Evolutionary conservation across 768 basidiomycete genomes (phyloP).

Genomic region (Mycena rosella): DNA sequence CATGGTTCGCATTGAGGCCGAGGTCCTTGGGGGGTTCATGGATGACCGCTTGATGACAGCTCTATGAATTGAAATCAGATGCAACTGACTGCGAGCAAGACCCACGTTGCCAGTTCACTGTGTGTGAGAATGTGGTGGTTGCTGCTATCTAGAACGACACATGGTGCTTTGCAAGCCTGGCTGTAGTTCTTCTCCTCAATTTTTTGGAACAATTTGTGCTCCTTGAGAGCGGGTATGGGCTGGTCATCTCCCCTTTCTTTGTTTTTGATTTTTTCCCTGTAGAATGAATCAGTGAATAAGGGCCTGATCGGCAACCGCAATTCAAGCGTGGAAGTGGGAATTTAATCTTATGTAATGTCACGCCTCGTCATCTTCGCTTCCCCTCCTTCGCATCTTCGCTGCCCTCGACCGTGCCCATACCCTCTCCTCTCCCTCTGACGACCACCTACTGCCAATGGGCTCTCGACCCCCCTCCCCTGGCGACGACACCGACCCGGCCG

Average conservation of each 20-base stretch:
- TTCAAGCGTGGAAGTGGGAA: no score
- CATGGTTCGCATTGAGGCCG: background rate
- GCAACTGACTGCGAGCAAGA: background rate
- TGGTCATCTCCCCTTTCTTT: background rate
- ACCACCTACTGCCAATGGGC: no score
- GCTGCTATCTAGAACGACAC: slow-evolving; percentile 18
- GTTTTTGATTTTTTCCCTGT: background rate
- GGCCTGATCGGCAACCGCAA: no score
- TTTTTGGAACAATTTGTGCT: background rate
- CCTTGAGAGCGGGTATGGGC: background rate
- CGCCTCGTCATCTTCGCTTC: no score
- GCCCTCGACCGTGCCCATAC: no score
- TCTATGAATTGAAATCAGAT: background rate
- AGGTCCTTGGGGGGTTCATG: background rate
- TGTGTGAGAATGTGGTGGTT: slow-evolving; percentile 13
- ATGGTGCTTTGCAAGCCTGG: slow-evolving; percentile 25
- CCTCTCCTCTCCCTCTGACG: no score
- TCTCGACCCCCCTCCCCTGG: no score
- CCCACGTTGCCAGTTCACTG: slow-evolving; percentile 19
- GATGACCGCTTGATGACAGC: slow-evolving; percentile 1
- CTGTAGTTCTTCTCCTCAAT: slow-evolving; percentile 11
- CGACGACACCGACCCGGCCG: no score
- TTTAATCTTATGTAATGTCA: no score
- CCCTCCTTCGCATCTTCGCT: no score
- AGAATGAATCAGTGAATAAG: no score